phyloP scores from a whole-genome alignment of 2,329 filamentous ascomycete genomes.

The Exophiala viscosa region DNA sequence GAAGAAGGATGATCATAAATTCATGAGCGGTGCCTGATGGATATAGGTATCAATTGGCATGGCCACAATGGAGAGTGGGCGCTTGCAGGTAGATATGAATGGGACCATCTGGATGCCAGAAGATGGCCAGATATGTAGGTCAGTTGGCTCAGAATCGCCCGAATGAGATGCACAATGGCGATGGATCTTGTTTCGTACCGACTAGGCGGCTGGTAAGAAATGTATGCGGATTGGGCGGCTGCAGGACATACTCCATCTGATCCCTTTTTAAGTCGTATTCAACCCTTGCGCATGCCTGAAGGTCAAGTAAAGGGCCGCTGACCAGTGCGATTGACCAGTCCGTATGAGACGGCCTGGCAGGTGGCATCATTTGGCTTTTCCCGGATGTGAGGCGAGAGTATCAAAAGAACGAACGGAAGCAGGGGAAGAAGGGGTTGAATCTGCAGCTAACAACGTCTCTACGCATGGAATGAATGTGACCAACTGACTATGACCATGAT shows the following conservation, averaged over 20 bases:
- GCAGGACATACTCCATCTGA: background rate
- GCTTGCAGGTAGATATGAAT: slow-evolving; percentile 13
- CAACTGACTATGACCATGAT: too few relatives aligned
- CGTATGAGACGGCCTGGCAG: background rate
- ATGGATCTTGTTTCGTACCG: slow-evolving; percentile 19
- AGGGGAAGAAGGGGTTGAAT: too few relatives aligned
- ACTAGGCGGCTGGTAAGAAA: slow-evolving; percentile 17
- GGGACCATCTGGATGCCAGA: slow-evolving; percentile 8
- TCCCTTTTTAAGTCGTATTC: background rate
- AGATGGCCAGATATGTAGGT: slow-evolving; percentile 9
- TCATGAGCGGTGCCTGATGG: background rate
- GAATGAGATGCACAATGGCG: slow-evolving; percentile 4
- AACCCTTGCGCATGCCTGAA: background rate
- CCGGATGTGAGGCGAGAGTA: too few relatives aligned
- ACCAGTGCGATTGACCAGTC: background rate
- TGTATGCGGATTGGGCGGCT: slow-evolving; percentile 20
- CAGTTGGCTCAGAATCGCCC: slow-evolving; percentile 12
- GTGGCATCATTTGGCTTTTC: too few relatives aligned
- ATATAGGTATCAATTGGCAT: background rate
- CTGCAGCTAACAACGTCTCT: too few relatives aligned
- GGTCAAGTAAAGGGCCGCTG: background rate
- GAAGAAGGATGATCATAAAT: background rate
- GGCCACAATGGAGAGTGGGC: slow-evolving; percentile 6
- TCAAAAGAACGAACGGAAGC: too few relatives aligned
- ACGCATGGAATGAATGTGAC: too few relatives aligned